These are phyloP conservation scores for Quercus bicolor DNA, from an alignment of 306 rosid species.

Conservation along the genomic window DNA sequence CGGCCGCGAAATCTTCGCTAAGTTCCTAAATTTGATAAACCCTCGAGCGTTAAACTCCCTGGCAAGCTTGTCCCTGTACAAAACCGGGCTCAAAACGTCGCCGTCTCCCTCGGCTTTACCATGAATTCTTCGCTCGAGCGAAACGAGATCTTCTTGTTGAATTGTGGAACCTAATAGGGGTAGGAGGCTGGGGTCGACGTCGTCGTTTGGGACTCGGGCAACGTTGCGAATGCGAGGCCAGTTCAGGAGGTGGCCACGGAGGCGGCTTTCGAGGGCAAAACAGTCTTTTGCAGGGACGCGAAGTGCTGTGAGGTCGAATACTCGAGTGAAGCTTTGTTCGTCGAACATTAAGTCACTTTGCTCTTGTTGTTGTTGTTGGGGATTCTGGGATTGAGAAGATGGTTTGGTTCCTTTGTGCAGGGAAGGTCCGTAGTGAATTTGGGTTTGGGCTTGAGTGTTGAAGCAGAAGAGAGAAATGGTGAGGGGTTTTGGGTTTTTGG, in stretches of 20 bases:
- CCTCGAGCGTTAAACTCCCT: slow-evolving; percentile 70
- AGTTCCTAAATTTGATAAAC: slow-evolving; percentile 60
- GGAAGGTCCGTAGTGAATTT: slow-evolving; percentile 65
- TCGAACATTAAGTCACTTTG: slow-evolving; percentile 12
- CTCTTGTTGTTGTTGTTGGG: slow-evolving; percentile 16
- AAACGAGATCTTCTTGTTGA: slow-evolving; percentile 27
- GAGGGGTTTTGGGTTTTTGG: slow-evolving; percentile 18
- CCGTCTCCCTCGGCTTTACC: slow-evolving; percentile 65
- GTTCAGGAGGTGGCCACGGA: slow-evolving; percentile 89
- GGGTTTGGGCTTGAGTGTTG: slow-evolving; percentile 4
- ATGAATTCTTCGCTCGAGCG: slow-evolving; percentile 52
- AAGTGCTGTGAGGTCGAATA: slow-evolving; percentile 67
- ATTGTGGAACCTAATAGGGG: slow-evolving; percentile 26
- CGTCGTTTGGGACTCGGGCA: slow-evolving; percentile 86
- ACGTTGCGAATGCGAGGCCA: slow-evolving; percentile 95
- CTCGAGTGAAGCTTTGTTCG: slow-evolving; percentile 57
- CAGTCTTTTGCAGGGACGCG: slow-evolving; percentile 77
- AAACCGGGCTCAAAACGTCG: slow-evolving; percentile 55
- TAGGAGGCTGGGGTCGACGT: slow-evolving; percentile 39
- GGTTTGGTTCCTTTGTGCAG: slow-evolving; percentile 52
- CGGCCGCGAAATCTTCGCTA: slow-evolving; percentile 89
- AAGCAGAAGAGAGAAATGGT: slow-evolving; percentile 19
- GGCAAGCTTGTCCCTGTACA: slow-evolving; percentile 69
- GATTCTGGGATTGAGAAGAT: slow-evolving; percentile 2
- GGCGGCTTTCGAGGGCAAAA: slow-evolving; percentile 62